A percentile compares a stretch with the other conserved stretches of the same genome.
Conservation (phyloP, 495 filamentous ascomycete genomes). For the Lasiosphaeria miniovina region DNA sequence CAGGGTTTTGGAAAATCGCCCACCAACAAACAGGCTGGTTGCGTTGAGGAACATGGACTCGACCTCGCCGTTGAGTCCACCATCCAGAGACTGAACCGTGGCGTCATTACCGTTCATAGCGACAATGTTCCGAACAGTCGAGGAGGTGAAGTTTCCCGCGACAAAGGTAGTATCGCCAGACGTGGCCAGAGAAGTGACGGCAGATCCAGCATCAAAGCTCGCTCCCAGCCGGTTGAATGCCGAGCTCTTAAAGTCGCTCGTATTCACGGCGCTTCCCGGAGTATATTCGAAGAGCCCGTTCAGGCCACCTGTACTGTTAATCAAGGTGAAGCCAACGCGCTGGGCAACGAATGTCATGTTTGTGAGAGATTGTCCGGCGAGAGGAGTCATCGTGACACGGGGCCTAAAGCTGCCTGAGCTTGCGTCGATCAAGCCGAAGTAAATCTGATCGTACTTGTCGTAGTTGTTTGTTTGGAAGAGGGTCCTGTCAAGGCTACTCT, state of each 20-base stretch:
- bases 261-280: constrained; percentile 55
- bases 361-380: constrained; percentile 55
- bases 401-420: constrained; percentile 73
- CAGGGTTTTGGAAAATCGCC: constrained; percentile 75
- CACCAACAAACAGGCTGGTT: constrained; percentile 74
- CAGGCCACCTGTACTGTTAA: constrained; percentile 66
- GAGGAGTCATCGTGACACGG: constrained; percentile 72
- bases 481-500: constrained; percentile 42
- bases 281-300: constrained; percentile 93
- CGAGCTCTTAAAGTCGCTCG: constrained; percentile 64
- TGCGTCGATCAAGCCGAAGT: constrained; percentile 77
- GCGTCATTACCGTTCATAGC: constrained; percentile 62
- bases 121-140: constrained; percentile 68
- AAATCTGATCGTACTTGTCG: constrained; percentile 92
- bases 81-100: constrained; percentile 56
- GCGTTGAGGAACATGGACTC: constrained; percentile 62
- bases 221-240: constrained; percentile 70
- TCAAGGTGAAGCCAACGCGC: constrained; percentile 71
- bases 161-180: constrained; percentile 64
- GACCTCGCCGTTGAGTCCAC: constrained; percentile 81
- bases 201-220: constrained; percentile 60
- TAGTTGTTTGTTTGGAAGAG: constrained; percentile 88
- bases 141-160: constrained; percentile 79
- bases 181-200: constrained; percentile 60
- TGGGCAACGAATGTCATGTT: constrained; percentile 82